Percentiles rank a stretch among this genome's conserved stretches.
Conservation (phyloP, 2,329 filamentous ascomycete species). For the Helicocarpus griseus region DNA sequence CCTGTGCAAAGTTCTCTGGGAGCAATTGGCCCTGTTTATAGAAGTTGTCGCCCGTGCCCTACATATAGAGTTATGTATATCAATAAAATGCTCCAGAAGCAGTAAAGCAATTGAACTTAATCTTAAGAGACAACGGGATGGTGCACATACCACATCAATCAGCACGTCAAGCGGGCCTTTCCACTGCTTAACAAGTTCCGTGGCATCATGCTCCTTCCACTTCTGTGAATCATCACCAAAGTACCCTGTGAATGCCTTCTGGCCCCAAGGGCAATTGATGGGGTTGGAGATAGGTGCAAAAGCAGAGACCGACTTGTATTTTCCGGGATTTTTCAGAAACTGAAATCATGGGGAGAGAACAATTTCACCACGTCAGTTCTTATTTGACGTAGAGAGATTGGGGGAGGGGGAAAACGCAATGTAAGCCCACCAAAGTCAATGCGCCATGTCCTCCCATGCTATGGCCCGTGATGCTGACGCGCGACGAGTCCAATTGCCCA, state of each 20-base stretch:
- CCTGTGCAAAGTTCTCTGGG: constrained; percentile 82
- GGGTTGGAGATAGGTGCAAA: constrained; percentile 90
- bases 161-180: constrained; percentile 64
- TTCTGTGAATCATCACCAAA: constrained; percentile 60
- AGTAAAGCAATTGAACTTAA: not conserved
- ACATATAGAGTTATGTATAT: not conserved
- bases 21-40: constrained; percentile 90
- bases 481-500: constrained; percentile 56
- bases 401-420: not conserved
- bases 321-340: constrained; percentile 84
- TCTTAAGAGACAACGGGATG: not conserved
- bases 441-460: constrained; percentile 97
- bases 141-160: constrained; percentile 75
- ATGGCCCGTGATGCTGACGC: constrained; percentile 83
- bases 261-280: constrained; percentile 75
- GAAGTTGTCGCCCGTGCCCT: constrained; percentile 92
- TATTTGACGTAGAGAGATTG: not conserved
- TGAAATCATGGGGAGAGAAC: constrained; percentile 15
- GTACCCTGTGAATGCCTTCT: constrained; percentile 92
- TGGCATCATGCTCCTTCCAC: constrained; percentile 88
- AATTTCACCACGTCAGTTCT: not conserved
- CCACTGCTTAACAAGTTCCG: constrained; percentile 73
- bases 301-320: constrained; percentile 80
- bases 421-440: constrained; percentile 55
- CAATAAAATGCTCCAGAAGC: not conserved